phyloP scores from a whole-genome alignment of 2,329 filamentous ascomycete species.

The Aspergillus aculeatinus region DNA sequence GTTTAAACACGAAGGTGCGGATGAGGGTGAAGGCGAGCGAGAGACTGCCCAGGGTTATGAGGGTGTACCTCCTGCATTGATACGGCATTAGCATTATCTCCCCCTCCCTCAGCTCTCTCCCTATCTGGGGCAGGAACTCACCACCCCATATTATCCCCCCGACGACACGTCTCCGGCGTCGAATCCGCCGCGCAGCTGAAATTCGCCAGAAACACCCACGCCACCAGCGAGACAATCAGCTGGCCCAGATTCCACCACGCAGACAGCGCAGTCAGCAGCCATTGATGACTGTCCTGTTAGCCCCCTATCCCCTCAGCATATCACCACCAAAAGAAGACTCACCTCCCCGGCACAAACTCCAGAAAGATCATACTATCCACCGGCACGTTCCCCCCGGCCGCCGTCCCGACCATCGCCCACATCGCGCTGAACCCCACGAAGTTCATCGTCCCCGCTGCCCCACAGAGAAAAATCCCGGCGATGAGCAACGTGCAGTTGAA shows the following conservation, averaged over 20 bases:
- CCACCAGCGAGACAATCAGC: conserved; percentile 32
- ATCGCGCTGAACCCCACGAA: conserved; percentile 30
- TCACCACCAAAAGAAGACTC: neutral
- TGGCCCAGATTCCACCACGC: conserved; percentile 53
- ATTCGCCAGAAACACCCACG: conserved; percentile 33
- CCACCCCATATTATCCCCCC: conserved; percentile 31
- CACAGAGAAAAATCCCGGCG: conserved; percentile 35
- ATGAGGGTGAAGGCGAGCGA: conserved; percentile 27
- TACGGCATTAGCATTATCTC: neutral
- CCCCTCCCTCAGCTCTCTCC: no score
- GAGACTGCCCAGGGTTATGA: conserved; percentile 28
- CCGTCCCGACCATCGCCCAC: conserved; percentile 31
- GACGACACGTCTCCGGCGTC: conserved; percentile 23
- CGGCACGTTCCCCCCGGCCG: conserved; percentile 29
- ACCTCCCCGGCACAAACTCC: conserved; percentile 30
- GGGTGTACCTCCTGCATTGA: conserved; percentile 23
- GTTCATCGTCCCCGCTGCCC: conserved; percentile 25
- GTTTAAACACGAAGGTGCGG: conserved; percentile 29
- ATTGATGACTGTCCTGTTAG: conserved; percentile 23
- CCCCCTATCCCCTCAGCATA: neutral
- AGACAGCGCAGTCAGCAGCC: conserved; percentile 40
- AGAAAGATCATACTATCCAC: conserved; percentile 32
- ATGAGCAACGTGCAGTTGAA: conserved; percentile 50
- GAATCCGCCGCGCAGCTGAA: conserved; percentile 28
- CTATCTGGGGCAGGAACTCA: conserved; percentile 4